These are phyloP conservation scores for Glonium stellatum DNA, from an alignment of 495 filamentous ascomycete species.

Conservation along the genomic window DNA sequence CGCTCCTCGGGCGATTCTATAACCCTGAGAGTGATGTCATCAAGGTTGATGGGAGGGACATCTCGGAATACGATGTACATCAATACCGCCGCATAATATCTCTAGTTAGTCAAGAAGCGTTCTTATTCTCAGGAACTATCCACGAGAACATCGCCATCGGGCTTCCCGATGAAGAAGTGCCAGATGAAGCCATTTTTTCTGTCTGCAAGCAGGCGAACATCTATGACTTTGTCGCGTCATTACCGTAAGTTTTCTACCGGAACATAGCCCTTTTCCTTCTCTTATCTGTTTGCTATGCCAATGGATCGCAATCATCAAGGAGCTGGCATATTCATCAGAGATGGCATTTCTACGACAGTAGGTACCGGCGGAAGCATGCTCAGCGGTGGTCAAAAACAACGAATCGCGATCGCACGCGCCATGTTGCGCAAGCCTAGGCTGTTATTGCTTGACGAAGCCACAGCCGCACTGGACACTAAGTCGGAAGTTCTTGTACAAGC, in stretches of 20 bases:
- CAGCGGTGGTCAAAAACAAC: slow-evolving; percentile 39
- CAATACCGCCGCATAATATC: slow-evolving; percentile 17
- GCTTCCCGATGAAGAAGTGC: slow-evolving; percentile 50
- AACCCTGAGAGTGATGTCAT: slow-evolving; percentile 26
- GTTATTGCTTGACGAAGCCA: slow-evolving; percentile 82
- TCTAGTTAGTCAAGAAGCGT: slow-evolving; percentile 26
- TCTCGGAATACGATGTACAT: slow-evolving; percentile 10
- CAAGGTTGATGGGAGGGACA: slow-evolving; percentile 16
- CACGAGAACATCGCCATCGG: slow-evolving; percentile 56
- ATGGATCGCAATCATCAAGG: no score
- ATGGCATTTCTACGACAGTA: slow-evolving; percentile 36
- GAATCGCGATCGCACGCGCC: slow-evolving; percentile 39
- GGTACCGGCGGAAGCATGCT: slow-evolving; percentile 37
- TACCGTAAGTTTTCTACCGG: not conserved
- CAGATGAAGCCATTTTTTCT: slow-evolving; percentile 61
- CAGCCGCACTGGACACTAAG: slow-evolving; percentile 78
- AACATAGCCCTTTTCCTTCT: not conserved
- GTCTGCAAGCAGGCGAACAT: slow-evolving; percentile 87
- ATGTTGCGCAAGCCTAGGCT: slow-evolving; percentile 68
- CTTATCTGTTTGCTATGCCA: no score
- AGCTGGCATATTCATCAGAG: no score
- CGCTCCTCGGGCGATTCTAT: slow-evolving; percentile 29
- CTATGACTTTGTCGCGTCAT: slow-evolving; percentile 67
- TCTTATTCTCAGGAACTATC: slow-evolving; percentile 37
- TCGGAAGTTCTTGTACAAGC: slow-evolving; percentile 73